phyloP scores from a whole-genome alignment of 805 yeast genomes.

The Starmera dryadoides region DNA sequence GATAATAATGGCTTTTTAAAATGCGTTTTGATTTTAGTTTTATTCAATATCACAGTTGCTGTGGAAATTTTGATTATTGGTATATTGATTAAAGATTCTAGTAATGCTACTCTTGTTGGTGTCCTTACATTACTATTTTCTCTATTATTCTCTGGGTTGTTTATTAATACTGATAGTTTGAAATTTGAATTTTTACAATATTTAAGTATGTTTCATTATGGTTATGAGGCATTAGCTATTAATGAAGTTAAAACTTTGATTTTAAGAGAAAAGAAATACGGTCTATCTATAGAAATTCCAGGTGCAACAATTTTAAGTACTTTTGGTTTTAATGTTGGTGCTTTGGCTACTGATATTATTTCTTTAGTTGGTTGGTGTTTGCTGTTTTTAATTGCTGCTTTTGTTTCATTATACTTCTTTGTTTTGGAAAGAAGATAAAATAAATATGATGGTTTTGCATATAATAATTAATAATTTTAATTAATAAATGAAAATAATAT shows the following conservation, averaged over 20 bases:
- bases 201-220: slow-evolving; percentile 89
- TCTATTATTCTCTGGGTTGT: slow-evolving; percentile 86
- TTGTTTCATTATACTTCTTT: slow-evolving; percentile 60
- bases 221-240: slow-evolving; percentile 86
- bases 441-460: too few relatives aligned
- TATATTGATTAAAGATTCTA: slow-evolving; percentile 78
- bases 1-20: slow-evolving; percentile 67
- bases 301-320: slow-evolving; percentile 96
- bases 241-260: slow-evolving; percentile 88
- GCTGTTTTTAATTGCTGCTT: slow-evolving; percentile 61
- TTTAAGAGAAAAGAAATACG: slow-evolving; percentile 82
- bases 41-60: slow-evolving; percentile 84
- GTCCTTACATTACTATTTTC: slow-evolving; percentile 80
- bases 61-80: slow-evolving; percentile 84
- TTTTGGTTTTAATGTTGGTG: slow-evolving; percentile 85
- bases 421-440: slow-evolving; percentile 57
- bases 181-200: slow-evolving; percentile 72
- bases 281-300: slow-evolving; percentile 90
- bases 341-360: slow-evolving; percentile 58
- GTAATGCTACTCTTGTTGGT: slow-evolving; percentile 86
- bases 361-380: slow-evolving; percentile 52
- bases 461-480: too few relatives aligned
- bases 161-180: slow-evolving; percentile 68
- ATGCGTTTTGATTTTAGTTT: slow-evolving; percentile 59
- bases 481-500: too few relatives aligned